Evolutionary conservation across 2,329 filamentous ascomycete species (phyloP).

Genomic region (Trichoderma sp.): DNA sequence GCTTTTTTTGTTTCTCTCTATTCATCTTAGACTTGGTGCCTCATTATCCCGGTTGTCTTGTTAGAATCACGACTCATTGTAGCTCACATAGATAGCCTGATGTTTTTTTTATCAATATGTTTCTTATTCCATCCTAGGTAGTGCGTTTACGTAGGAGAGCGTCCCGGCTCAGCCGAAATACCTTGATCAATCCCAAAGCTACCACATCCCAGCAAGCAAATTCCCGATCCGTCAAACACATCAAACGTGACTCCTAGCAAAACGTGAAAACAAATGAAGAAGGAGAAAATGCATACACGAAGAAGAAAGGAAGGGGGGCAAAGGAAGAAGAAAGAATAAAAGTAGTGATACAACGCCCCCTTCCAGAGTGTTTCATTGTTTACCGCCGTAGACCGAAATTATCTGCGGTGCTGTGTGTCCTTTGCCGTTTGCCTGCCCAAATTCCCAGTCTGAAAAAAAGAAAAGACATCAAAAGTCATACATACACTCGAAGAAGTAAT

Average conservation of each 20-base stretch:
- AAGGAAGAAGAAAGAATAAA: not conserved
- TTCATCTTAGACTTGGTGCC: not conserved
- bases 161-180: not conserved
- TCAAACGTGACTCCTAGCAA: not conserved
- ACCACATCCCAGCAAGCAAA: not conserved
- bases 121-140: not conserved
- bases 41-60: not conserved
- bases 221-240: not conserved
- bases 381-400: not conserved
- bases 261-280: not conserved
- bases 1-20: not conserved
- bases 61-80: not conserved
- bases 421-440: not conserved
- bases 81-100: not conserved
- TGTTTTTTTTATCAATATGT: not conserved
- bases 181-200: not conserved
- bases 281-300: not conserved
- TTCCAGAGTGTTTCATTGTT: not conserved
- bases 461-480: not conserved
- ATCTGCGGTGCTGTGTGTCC: not conserved
- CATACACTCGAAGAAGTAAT: not conserved
- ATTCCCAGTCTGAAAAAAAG: not conserved
- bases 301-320: not conserved
- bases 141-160: not conserved
- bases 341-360: slow-evolving; percentile 7